Conservation (phyloP, 2,329 filamentous ascomycete genomes). For the Cadophora malorum region DNA sequence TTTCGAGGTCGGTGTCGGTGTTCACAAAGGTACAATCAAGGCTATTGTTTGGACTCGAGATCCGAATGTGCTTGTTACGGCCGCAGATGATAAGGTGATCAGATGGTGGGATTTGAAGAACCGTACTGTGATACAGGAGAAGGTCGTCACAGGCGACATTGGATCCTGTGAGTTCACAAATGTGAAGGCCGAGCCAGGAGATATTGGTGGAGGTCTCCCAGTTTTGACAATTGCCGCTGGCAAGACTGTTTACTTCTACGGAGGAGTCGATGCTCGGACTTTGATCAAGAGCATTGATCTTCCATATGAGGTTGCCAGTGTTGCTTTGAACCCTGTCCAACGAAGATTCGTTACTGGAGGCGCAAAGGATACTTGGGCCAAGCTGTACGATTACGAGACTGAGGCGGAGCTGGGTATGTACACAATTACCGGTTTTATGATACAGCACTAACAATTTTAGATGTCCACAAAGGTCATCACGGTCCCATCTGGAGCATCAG, state of each 20-base stretch:
- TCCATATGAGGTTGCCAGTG: constrained; percentile 86
- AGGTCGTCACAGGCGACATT: constrained; percentile 82
- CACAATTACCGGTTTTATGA: neutral
- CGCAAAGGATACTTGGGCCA: constrained; percentile 94
- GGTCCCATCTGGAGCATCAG: constrained; percentile 96
- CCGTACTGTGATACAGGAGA: constrained; percentile 75
- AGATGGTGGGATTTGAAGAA: constrained; percentile 93
- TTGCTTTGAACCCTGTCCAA: constrained; percentile 82
- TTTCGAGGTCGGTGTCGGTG: constrained; percentile 86
- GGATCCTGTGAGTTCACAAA: constrained; percentile 90
- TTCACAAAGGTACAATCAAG: constrained; percentile 90
- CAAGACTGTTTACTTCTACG: constrained; percentile 92
- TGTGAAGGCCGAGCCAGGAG: constrained; percentile 63
- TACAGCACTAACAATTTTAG: constrained; percentile 51
- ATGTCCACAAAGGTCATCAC: constrained; percentile 95
- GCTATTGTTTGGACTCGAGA: constrained; percentile 94
- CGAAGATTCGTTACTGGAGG: constrained; percentile 89
- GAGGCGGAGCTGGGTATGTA: constrained; percentile 75
- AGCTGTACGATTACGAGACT: constrained; percentile 87
- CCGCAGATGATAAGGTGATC: constrained; percentile 87
- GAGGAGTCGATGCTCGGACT: constrained; percentile 71
- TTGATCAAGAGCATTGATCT: constrained; percentile 81
- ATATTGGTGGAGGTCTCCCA: constrained; percentile 70
- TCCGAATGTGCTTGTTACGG: constrained; percentile 87
- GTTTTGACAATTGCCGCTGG: constrained; percentile 92